Evolutionary conservation across 1,139 yeast genomes (phyloP).

Genomic region (Kluyveromyces sp.): DNA sequence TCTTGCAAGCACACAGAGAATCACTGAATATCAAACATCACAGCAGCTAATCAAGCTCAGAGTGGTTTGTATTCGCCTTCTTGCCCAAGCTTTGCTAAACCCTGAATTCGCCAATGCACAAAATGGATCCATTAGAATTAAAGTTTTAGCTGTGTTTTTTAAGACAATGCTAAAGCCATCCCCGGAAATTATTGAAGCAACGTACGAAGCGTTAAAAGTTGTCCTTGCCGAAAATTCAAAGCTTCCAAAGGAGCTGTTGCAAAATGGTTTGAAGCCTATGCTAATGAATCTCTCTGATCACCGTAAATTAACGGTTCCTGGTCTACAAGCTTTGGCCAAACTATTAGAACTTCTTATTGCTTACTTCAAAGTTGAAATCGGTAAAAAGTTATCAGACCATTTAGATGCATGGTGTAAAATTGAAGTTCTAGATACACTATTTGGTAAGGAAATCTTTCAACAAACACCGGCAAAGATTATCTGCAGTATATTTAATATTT

Average conservation of each 20-base stretch:
- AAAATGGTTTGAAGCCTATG: conserved; percentile 92
- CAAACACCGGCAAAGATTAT: conserved; percentile 79
- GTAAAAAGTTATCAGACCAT: conserved; percentile 86
- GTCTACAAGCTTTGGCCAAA: conserved; percentile 85
- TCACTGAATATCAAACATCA: conserved; percentile 78
- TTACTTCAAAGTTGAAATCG: conserved; percentile 94
- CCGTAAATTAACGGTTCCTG: conserved; percentile 79
- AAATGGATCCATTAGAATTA: conserved; percentile 73
- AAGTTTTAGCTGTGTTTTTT: conserved; percentile 89
- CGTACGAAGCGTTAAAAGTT: conserved; percentile 77
- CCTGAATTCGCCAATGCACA: conserved; percentile 72
- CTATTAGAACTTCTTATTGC: conserved; percentile 79
- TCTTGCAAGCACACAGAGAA: conserved; percentile 76
- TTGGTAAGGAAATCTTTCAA: conserved; percentile 41
- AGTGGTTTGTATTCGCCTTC: conserved; percentile 77
- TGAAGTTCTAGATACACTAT: conserved; percentile 42
- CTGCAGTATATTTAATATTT: conserved; percentile 83
- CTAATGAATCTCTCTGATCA: conserved; percentile 91
- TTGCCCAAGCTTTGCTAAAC: conserved; percentile 76
- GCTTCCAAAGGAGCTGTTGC: conserved; percentile 85
- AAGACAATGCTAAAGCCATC: conserved; percentile 86
- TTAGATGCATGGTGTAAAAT: conserved; percentile 96
- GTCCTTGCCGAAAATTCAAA: conserved; percentile 82
- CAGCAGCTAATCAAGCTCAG: conserved; percentile 81
- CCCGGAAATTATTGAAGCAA: conserved; percentile 83